A percentile compares a stretch with the other conserved stretches of the same genome.
Evolutionary conservation across 2,329 filamentous ascomycete species (phyloP).

Genomic region (Aspergillus brasiliensis): DNA sequence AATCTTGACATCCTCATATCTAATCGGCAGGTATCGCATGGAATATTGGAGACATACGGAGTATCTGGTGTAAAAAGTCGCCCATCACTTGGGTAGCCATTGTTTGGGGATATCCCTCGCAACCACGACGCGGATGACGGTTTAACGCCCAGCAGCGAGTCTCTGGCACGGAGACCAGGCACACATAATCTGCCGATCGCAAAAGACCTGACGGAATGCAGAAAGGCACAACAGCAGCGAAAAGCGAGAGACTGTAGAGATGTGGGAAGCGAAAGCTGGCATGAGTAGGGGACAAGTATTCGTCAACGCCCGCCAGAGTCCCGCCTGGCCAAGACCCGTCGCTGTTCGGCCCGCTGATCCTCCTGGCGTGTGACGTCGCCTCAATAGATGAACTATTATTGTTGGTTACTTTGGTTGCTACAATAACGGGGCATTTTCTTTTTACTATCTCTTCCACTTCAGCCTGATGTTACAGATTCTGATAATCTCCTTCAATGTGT

Average conservation of each 20-base stretch:
- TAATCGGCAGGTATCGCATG: background rate
- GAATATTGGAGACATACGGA: constrained; percentile 34
- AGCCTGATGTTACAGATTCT: too few species aligned
- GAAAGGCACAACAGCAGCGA: background rate
- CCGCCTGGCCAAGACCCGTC: constrained; percentile 4
- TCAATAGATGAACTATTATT: background rate
- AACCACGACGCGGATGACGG: constrained; percentile 29
- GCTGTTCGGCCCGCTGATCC: constrained; percentile 6
- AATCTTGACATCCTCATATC: background rate
- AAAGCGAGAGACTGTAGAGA: background rate
- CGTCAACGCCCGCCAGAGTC: constrained; percentile 6
- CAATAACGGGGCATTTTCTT: background rate
- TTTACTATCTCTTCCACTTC: background rate
- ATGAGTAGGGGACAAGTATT: constrained; percentile 10
- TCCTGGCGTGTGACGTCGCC: background rate
- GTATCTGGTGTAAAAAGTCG: constrained; percentile 36
- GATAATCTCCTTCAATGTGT: too few species aligned
- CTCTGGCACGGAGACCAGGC: constrained; percentile 31
- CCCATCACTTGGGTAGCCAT: constrained; percentile 42
- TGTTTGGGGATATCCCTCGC: constrained; percentile 23
- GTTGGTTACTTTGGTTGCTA: background rate
- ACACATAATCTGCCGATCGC: constrained; percentile 38
- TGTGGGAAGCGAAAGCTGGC: constrained; percentile 2
- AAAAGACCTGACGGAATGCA: constrained; percentile 6
- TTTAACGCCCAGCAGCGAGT: constrained; percentile 37